Base-by-base conservation (phyloP, 495 filamentous ascomycete genomes). In the Viridothelium virens region DNA sequence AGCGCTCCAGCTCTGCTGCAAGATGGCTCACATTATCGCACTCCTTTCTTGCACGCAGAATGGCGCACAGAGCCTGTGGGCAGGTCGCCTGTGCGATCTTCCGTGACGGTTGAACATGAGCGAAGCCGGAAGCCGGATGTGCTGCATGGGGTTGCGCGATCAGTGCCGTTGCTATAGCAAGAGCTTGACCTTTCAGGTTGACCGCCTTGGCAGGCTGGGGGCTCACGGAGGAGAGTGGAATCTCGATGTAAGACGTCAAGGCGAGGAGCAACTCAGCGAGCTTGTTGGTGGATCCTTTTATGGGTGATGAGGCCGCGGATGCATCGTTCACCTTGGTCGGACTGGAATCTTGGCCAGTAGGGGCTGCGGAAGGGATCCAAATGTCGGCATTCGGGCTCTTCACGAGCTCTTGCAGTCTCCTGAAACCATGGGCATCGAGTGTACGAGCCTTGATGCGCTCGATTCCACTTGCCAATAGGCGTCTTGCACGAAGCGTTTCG, bases 381-480 rank as follows among this genome's bases (percentile, higher is more conserved):
- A 88, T 82, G 53, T 83, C 78, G 12, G 81, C 70, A 66, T 85
- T 85, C 67, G 86, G 86, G 68, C 87, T 86, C 63, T 88, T 85
- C 69, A 93, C 87, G 66, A 96, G 82, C 36, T 85, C 83, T 74
- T 95, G 92, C 10, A 97, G 76, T 67, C 94, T 91, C 62, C 92
- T 87, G 77, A 96, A 96, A 63, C 89, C 91, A 69, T 91, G 89
- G 4, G 91, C 89, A 71, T 96, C 92, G 44, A 96, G 83, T 6
- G 83, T 84, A 67, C 84, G 82, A 10, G 84, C 82, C 41, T 83
- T 84, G 63, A 96, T 85, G 38, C 89, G 87, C 31, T 82, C 79
- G 68, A 95, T 90, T 61, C 89, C 91, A 69, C 89, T 94, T 46
- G 84, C 82, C 2, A 97, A 83, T 38, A 95, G 79, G 46, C 83